A percentile compares a stretch with the other conserved stretches of the same genome.
Conservation (phyloP, 2,329 filamentous ascomycete genomes). For the Alternaria longipes region DNA sequence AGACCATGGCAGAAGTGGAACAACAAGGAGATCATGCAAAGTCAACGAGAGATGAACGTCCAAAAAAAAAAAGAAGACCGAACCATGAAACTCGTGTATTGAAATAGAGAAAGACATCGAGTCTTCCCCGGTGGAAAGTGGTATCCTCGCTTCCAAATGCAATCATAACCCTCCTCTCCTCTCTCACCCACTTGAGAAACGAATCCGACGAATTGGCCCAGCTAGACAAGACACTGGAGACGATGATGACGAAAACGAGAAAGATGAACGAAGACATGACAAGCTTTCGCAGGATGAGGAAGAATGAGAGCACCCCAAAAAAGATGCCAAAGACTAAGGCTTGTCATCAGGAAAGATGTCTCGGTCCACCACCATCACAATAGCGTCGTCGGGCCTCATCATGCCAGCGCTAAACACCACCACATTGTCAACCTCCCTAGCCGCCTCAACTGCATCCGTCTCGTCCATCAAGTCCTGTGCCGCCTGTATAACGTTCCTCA, state of each 20-base stretch:
- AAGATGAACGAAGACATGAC: neutral
- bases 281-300: neutral
- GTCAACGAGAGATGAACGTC: too few species aligned
- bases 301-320: neutral
- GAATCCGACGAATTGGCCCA: neutral
- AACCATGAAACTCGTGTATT: constrained; percentile 27
- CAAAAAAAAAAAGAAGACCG: constrained; percentile 4
- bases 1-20: too few species aligned
- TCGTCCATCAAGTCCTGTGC: constrained; percentile 15
- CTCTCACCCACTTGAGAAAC: neutral
- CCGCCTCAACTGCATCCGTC: neutral
- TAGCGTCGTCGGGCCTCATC: neutral
- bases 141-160: constrained; percentile 49
- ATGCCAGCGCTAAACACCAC: too few species aligned
- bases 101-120: constrained; percentile 21
- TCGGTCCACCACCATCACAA: neutral
- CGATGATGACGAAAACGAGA: neutral
- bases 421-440: too few species aligned
- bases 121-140: constrained; percentile 30
- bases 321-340: neutral
- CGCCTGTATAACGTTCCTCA: constrained; percentile 10
- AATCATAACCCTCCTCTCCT: constrained; percentile 25
- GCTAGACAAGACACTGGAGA: neutral
- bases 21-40: too few species aligned
- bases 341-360: neutral